Percentiles rank a stretch among this genome's conserved stretches.
Conservation (phyloP, 106 monocot genomes). For the Acanthochlamys bracteata region DNA sequence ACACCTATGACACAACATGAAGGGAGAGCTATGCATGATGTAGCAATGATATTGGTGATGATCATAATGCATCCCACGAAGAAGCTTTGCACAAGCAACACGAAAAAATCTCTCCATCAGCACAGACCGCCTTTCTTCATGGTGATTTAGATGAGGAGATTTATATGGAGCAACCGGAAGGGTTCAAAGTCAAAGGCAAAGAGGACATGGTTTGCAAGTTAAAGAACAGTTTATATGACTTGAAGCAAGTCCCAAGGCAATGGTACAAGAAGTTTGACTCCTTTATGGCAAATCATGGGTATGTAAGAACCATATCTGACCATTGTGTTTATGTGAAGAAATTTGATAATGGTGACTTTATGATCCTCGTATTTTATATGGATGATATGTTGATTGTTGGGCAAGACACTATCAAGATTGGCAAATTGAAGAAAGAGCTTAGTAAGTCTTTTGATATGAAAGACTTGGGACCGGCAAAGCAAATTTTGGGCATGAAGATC, state of each 20-base stretch:
- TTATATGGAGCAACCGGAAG: background rate
- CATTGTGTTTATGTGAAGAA: too few species aligned
- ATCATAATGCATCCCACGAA: background rate
- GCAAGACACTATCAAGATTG: too few species aligned
- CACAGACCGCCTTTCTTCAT: background rate
- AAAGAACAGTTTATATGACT: constrained; percentile 7
- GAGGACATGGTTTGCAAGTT: too few species aligned
- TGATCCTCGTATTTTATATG: too few species aligned
- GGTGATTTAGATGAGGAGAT: background rate
- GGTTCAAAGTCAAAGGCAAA: background rate
- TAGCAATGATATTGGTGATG: background rate
- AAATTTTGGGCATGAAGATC: background rate
- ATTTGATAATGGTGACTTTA: too few species aligned
- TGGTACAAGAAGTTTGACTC: background rate
- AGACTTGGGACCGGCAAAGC: background rate
- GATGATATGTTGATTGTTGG: too few species aligned
- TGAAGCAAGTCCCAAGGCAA: constrained; percentile 10
- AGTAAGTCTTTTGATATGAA: background rate
- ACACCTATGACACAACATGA: background rate
- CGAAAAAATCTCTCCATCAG: background rate
- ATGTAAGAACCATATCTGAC: too few species aligned
- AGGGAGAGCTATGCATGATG: background rate
- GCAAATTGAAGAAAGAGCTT: too few species aligned
- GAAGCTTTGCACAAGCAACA: background rate
- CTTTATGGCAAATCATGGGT: too few species aligned